phyloP scores from a whole-genome alignment of 73 alveolate genomes.

The Stentor roeselii region DNA sequence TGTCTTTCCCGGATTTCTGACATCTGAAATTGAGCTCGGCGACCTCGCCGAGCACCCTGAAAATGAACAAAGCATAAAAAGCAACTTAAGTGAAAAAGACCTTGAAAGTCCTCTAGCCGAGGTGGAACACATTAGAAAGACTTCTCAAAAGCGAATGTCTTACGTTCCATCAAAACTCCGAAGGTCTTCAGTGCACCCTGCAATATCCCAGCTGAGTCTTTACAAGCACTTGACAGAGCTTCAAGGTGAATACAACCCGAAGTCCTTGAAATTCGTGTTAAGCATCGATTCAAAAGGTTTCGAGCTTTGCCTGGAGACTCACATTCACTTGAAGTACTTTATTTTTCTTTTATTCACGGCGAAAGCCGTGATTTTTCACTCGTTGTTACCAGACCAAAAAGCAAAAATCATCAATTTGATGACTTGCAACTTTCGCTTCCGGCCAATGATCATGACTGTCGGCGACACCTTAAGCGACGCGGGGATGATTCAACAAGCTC shows the following conservation, averaged over 20 bases:
- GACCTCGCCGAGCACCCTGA: background rate
- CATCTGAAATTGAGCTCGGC: background rate
- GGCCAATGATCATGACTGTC: background rate
- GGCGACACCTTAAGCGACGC: background rate
- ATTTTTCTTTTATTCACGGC: background rate
- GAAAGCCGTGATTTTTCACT: background rate
- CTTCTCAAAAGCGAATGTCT: background rate
- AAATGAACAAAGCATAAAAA: background rate
- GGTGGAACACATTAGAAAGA: background rate
- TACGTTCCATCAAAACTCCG: background rate
- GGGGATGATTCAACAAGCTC: conserved; percentile 15
- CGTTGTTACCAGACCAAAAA: conserved; percentile 4
- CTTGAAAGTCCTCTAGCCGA: background rate
- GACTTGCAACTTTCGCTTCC: background rate
- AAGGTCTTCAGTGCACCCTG: background rate
- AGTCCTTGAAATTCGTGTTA: background rate
- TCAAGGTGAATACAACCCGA: conserved; percentile 6
- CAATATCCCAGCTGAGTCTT: background rate
- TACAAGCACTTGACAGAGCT: background rate
- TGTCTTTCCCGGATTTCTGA: background rate
- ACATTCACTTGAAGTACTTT: background rate
- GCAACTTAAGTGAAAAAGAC: background rate
- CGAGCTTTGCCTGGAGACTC: background rate
- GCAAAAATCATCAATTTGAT: background rate
- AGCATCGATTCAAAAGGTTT: background rate